These are phyloP conservation scores for Magnolia officinalis DNA, from an alignment of 164 flowering plant genomes.

Conservation along the genomic window DNA sequence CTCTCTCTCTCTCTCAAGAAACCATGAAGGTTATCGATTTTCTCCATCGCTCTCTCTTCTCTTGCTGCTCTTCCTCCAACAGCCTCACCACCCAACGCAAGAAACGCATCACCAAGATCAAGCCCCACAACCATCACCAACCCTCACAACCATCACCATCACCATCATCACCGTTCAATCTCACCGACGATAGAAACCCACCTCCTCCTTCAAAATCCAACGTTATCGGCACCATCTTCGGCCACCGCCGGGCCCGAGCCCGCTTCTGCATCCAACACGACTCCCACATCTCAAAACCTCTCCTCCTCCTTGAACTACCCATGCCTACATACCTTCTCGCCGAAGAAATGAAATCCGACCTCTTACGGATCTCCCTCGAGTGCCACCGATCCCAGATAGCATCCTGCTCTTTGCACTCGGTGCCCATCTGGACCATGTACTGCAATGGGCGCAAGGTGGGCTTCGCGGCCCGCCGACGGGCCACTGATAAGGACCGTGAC, in stretches of 20 bases:
- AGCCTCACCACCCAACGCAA: slow-evolving; percentile 31
- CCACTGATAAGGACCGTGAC: slow-evolving; percentile 30
- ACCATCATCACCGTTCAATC: not conserved
- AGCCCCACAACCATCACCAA: slow-evolving; percentile 4
- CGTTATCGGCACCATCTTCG: slow-evolving; percentile 80
- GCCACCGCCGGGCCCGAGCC: slow-evolving; percentile 58
- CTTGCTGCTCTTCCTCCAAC: slow-evolving; percentile 40
- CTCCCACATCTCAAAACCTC: slow-evolving; percentile 43
- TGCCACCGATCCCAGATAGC: slow-evolving; percentile 29
- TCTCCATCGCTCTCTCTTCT: slow-evolving; percentile 57
- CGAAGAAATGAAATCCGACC: slow-evolving; percentile 63
- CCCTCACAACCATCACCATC: slow-evolving; percentile 5
- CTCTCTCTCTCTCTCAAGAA: slow-evolving; percentile 3
- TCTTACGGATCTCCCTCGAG: slow-evolving; percentile 70
- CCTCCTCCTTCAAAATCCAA: slow-evolving; percentile 56
- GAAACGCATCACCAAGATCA: slow-evolving; percentile 49
- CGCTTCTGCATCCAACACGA: slow-evolving; percentile 72
- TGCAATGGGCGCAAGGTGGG: slow-evolving; percentile 68
- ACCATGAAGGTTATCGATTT: slow-evolving; percentile 41
- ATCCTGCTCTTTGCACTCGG: slow-evolving; percentile 46
- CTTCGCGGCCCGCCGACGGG: slow-evolving; percentile 44
- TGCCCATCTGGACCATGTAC: slow-evolving; percentile 64
- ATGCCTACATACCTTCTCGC: slow-evolving; percentile 51
- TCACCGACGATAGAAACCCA: not conserved
- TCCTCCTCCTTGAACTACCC: slow-evolving; percentile 67